Evolutionary conservation across 129 eudicot genomes (phyloP).

Genomic region (Centella asiatica): DNA sequence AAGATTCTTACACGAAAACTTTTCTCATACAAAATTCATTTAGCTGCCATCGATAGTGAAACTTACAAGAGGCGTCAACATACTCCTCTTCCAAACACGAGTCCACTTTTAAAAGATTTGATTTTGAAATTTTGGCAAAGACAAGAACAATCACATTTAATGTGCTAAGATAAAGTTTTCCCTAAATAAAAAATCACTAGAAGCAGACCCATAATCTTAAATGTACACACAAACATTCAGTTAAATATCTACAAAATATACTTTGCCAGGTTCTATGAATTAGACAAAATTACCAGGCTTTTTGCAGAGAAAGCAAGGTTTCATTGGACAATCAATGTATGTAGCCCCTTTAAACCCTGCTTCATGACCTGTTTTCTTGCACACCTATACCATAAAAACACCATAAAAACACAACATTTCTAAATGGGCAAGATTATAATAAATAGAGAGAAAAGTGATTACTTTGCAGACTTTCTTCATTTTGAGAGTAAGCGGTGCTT

Average conservation of each 20-base stretch:
- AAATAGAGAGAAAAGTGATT: not conserved
- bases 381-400: slow-evolving; percentile 40
- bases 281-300: slow-evolving; percentile 89
- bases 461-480: slow-evolving; percentile 93
- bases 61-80: too few relatives aligned
- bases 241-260: too few relatives aligned
- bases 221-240: not conserved
- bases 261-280: too few relatives aligned
- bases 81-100: not conserved
- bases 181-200: too few relatives aligned
- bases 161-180: too few relatives aligned
- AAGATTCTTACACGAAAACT: not conserved
- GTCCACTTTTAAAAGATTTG: not conserved
- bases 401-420: not conserved
- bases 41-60: not conserved
- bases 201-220: too few relatives aligned
- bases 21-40: not conserved
- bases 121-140: not conserved
- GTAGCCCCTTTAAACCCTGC: slow-evolving; percentile 99
- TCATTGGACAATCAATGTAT: slow-evolving; percentile 96
- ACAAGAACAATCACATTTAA: too few relatives aligned
- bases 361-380: slow-evolving; percentile 88
- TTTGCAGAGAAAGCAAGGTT: slow-evolving; percentile 98
- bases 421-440: not conserved
- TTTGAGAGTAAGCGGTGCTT: slow-evolving; percentile 55